These are phyloP conservation scores for Apiospora malaysiana DNA, from an alignment of 2,329 filamentous ascomycete species.

Conservation along the genomic window DNA sequence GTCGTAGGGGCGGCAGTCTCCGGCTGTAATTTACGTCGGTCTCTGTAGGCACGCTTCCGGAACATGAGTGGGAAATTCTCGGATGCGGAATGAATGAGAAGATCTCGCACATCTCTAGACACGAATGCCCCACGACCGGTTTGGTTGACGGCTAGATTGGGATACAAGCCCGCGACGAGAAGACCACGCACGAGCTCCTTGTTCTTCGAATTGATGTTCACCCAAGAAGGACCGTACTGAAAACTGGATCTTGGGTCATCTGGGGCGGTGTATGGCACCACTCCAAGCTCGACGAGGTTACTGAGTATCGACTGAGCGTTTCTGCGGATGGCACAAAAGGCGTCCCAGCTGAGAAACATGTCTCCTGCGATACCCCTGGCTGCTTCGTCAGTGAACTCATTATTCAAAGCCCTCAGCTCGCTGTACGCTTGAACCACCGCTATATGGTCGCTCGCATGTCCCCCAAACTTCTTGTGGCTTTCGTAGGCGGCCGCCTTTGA, in stretches of 20 bases:
- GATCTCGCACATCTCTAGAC: background rate
- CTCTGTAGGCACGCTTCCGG: background rate
- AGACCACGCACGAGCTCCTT: conserved; percentile 51
- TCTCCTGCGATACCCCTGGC: background rate
- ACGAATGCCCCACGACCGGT: background rate
- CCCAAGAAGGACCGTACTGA: conserved; percentile 37
- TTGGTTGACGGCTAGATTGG: conserved; percentile 46
- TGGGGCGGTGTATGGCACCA: conserved; percentile 39
- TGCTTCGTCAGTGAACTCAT: background rate
- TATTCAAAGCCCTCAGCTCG: background rate
- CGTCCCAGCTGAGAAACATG: conserved; percentile 33
- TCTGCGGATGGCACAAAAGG: background rate
- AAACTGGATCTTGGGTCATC: background rate
- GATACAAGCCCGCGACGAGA: conserved; percentile 49
- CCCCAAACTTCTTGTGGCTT: background rate
- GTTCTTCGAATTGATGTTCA: conserved; percentile 53
- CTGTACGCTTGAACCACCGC: conserved; percentile 41
- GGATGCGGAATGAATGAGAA: background rate
- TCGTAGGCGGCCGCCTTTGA: background rate
- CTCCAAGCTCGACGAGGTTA: conserved; percentile 39
- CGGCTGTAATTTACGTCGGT: no score
- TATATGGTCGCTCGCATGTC: conserved; percentile 29
- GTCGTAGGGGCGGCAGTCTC: no score
- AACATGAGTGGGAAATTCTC: background rate
- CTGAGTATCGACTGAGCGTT: conserved; percentile 14